phyloP scores from a whole-genome alignment of 805 yeast genomes.

The Candida oleophila region DNA sequence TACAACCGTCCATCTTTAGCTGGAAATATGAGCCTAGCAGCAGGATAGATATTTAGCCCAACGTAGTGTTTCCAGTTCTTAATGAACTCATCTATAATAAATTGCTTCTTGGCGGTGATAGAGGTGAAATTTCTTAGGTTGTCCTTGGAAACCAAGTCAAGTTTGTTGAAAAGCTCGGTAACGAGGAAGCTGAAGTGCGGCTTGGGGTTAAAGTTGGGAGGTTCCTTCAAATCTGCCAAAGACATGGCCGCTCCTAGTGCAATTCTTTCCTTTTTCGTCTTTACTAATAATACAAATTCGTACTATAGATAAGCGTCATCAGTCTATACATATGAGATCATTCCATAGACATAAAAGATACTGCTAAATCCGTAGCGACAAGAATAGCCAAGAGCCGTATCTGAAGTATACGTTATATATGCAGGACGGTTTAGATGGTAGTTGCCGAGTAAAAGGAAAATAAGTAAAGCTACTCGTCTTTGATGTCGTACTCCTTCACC shows the following conservation, averaged over 20 bases:
- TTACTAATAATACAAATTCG: too few species aligned
- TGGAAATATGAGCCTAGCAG: slow-evolving; percentile 60
- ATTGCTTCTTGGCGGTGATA: slow-evolving; percentile 23
- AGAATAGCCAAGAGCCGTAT: too few species aligned
- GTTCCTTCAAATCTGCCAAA: slow-evolving; percentile 12
- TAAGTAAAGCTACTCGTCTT: background rate
- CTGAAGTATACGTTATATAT: too few species aligned
- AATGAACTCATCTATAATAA: slow-evolving; percentile 29
- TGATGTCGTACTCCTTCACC: slow-evolving; percentile 1
- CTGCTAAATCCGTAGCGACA: too few species aligned
- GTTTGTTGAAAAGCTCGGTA: slow-evolving; percentile 39
- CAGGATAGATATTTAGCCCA: slow-evolving; percentile 60
- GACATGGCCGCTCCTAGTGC: background rate
- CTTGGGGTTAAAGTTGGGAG: slow-evolving; percentile 13
- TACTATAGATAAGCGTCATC: too few species aligned
- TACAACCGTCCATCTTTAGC: slow-evolving; percentile 62
- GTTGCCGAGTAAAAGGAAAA: too few species aligned
- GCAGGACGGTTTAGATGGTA: too few species aligned
- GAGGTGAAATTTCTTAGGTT: slow-evolving; percentile 22
- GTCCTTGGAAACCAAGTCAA: slow-evolving; percentile 30
- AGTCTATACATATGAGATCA: too few species aligned
- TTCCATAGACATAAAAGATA: too few species aligned
- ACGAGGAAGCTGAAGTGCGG: slow-evolving; percentile 44
- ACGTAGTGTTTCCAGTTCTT: slow-evolving; percentile 33
- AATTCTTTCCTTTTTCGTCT: background rate